A percentile compares a stretch with the other conserved stretches of the same genome.
phyloP scores from a whole-genome alignment of 768 basidiomycete species.

The Mycena crocata region DNA sequence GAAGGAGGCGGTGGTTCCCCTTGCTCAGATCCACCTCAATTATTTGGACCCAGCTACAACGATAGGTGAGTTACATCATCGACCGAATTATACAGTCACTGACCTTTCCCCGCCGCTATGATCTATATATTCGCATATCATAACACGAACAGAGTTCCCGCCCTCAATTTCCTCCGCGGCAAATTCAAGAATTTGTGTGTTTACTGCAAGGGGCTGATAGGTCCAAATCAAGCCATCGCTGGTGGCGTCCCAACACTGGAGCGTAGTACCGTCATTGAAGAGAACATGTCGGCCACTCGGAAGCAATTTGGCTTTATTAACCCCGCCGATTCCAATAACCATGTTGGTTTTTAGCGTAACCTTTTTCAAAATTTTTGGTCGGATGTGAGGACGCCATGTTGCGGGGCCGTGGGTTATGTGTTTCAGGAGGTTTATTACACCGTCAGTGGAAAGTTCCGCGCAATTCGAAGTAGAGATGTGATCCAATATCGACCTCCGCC shows the following conservation, averaged over 20 bases:
- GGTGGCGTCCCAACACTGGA: slow-evolving; percentile 24
- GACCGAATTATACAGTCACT: no score
- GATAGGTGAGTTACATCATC: no score
- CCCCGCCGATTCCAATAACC: background rate
- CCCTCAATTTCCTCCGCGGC: background rate
- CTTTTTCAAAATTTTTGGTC: background rate
- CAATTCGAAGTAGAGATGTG: background rate
- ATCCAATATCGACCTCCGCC: slow-evolving; percentile 7
- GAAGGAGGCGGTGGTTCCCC: no score
- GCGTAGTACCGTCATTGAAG: background rate
- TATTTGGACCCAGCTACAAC: no score
- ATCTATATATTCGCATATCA: background rate
- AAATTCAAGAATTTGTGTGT: background rate
- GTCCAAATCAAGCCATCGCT: slow-evolving; percentile 1
- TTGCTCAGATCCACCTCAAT: no score
- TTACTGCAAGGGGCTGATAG: background rate
- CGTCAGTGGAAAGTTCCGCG: background rate
- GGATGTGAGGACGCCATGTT: background rate
- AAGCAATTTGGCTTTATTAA: slow-evolving; percentile 9
- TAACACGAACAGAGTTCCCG: background rate
- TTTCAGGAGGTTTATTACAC: slow-evolving; percentile 1
- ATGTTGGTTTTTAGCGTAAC: background rate
- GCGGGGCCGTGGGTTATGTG: background rate
- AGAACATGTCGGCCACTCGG: slow-evolving; percentile 20
- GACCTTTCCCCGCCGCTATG: no score